These are phyloP conservation scores for Colletotrichum australisinense DNA, from an alignment of 2,329 filamentous ascomycete genomes.

Conservation along the genomic window DNA sequence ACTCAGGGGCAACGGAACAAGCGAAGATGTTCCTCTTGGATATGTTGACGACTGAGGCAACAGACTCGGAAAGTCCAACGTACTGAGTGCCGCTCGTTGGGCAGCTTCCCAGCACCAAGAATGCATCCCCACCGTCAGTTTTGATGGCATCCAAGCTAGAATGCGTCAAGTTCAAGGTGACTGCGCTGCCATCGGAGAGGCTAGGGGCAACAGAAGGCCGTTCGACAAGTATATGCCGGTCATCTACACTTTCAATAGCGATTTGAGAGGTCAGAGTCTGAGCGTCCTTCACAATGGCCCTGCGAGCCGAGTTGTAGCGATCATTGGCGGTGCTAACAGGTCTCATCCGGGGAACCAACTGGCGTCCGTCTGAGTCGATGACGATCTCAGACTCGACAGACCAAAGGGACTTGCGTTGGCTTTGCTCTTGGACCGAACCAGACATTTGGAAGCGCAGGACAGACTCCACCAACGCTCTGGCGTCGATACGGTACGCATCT, in stretches of 20 bases:
- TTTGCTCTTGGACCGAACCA: neutral
- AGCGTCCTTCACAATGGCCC: neutral
- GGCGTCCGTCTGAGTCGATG: conserved; percentile 3
- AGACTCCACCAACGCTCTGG: neutral
- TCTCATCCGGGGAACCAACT: conserved; percentile 7
- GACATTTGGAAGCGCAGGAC: neutral
- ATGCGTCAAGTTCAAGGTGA: neutral
- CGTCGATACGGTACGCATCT: neutral
- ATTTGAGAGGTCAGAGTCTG: neutral
- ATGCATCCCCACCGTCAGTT: neutral
- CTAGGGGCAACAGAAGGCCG: too few relatives aligned
- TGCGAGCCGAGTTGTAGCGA: conserved; percentile 9
- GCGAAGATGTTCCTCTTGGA: neutral
- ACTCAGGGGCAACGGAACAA: neutral
- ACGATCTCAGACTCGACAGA: conserved; percentile 9
- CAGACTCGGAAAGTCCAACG: neutral
- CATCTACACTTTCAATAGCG: neutral
- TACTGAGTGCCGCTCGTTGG: neutral
- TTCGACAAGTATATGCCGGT: neutral
- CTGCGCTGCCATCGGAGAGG: neutral
- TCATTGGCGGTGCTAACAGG: conserved; percentile 7
- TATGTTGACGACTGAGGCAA: neutral
- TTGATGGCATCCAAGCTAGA: neutral
- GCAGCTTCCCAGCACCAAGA: neutral
- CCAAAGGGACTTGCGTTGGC: neutral